phyloP scores from a whole-genome alignment of 2,329 filamentous ascomycete species.

The Sphaerostilbella broomeana region DNA sequence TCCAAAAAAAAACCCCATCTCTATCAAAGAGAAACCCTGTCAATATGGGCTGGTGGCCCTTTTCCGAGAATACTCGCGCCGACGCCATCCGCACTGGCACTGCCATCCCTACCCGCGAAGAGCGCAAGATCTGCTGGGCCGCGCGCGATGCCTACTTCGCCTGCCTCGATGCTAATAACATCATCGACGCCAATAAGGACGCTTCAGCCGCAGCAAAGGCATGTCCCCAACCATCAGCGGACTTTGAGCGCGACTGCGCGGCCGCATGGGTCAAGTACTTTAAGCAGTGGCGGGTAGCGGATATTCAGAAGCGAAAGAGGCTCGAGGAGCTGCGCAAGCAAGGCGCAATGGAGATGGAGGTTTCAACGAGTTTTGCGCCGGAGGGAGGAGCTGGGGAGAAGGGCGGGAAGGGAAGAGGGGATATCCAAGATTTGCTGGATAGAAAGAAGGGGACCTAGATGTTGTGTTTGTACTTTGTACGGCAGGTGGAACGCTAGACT shows the following conservation, averaged over 20 bases:
- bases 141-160: conserved; percentile 80
- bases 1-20: neutral
- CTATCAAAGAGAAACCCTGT: neutral
- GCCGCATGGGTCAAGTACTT: conserved; percentile 97
- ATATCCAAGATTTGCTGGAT: conserved; percentile 36
- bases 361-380: conserved; percentile 31
- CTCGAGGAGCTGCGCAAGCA: conserved; percentile 68
- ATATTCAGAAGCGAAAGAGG: conserved; percentile 76
- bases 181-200: conserved; percentile 60
- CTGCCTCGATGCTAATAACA: conserved; percentile 75
- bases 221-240: conserved; percentile 36
- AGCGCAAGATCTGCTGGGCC: conserved; percentile 82
- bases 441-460: conserved; percentile 28
- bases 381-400: conserved; percentile 26
- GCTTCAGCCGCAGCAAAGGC: conserved; percentile 31
- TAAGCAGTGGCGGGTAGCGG: conserved; percentile 91
- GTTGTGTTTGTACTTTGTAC: neutral
- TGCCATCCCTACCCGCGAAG: conserved; percentile 76
- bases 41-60: conserved; percentile 42
- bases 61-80: conserved; percentile 40
- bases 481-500: too few species aligned
- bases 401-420: conserved; percentile 28
- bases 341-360: conserved; percentile 57
- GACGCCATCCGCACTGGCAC: conserved; percentile 49
- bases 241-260: conserved; percentile 81